Base-by-base conservation (phyloP, 176 grass and related monocot genomes). In the Oryza officinalis region DNA sequence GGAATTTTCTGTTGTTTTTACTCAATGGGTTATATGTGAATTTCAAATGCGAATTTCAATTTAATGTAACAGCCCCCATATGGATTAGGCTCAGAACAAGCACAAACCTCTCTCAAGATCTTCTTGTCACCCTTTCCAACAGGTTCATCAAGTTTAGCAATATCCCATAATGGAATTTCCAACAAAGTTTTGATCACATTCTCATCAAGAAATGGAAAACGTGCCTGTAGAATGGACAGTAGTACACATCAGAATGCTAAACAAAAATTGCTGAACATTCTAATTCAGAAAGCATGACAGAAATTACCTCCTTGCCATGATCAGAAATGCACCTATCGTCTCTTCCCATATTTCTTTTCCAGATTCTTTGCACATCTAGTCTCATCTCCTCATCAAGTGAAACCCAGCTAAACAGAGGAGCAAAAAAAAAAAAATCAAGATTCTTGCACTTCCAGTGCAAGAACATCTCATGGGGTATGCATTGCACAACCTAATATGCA, bases 281-380 rank as follows among this genome's bases (percentile, higher is more conserved):
- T 31, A 15, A 81, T 77, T 81, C 30, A 43, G 27, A 65, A 87
- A 59, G 57, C 25, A 79, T 8, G 60, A 26, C 74, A 70, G 46
- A 46, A 14, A 75, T 54, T 92, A 92, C 96, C 91, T 99, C 96
- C 43, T 99, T 99, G 78, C 93, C 93, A 89, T 82, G 89, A 81
- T 95, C 93, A 65, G 93, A 96, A 81, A 96, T 91, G 76, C 96
- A 99, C 78, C 93, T 81, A 79, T 99, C 96, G 77, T 96, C 91
- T 90, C 96, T 96, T 84, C 96, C 93, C 96, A 99, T 92, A 81
- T 99, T 99, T 81, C 96, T 86, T 94, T 99, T 99, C 96, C 93
- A 99, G 81, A 99, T 99, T 80, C 93, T 90, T 77, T 90, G 93
- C 78, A 99, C 88, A 83, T 99, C 96, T 69, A 96, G 27, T 85